Percentiles rank a stretch among this genome's conserved stretches.
Conservation (phyloP, 2,329 filamentous ascomycete genomes). For the Pseudocercospora musae region DNA sequence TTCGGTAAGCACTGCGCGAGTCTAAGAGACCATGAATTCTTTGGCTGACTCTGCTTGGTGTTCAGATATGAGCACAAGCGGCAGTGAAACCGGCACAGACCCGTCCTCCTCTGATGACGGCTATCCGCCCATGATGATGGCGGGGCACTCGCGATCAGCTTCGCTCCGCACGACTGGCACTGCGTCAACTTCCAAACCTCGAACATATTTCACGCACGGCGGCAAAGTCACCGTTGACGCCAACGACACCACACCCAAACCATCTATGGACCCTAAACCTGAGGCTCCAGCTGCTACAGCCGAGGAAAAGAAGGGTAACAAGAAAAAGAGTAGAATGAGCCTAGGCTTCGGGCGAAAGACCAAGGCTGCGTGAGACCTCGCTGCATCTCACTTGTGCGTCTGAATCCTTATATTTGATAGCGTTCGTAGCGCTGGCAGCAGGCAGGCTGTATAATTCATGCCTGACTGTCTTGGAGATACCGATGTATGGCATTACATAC, state of each 20-base stretch:
- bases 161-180: constrained; percentile 16
- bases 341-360: constrained; percentile 27
- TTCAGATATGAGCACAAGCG: constrained; percentile 26
- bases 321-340: constrained; percentile 31
- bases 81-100: constrained; percentile 22
- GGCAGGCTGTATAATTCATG: background rate
- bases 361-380: constrained; percentile 1
- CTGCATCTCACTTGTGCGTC: constrained; percentile 1
- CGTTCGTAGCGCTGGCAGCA: constrained; percentile 11
- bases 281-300: constrained; percentile 3
- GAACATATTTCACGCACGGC: constrained; percentile 31
- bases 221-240: constrained; percentile 25
- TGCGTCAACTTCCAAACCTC: constrained; percentile 18
- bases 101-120: constrained; percentile 21
- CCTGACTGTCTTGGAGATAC: background rate
- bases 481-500: background rate
- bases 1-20: constrained; percentile 22
- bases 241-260: constrained; percentile 2
- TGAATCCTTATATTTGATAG: constrained; percentile 4
- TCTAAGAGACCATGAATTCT: background rate
- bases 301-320: constrained; percentile 7
- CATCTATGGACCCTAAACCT: background rate
- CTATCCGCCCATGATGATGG: constrained; percentile 6
- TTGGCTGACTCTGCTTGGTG: background rate
- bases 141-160: constrained; percentile 7